Conservation (phyloP, 164 flowering plant species). For the Euptelea pleiosperma region DNA sequence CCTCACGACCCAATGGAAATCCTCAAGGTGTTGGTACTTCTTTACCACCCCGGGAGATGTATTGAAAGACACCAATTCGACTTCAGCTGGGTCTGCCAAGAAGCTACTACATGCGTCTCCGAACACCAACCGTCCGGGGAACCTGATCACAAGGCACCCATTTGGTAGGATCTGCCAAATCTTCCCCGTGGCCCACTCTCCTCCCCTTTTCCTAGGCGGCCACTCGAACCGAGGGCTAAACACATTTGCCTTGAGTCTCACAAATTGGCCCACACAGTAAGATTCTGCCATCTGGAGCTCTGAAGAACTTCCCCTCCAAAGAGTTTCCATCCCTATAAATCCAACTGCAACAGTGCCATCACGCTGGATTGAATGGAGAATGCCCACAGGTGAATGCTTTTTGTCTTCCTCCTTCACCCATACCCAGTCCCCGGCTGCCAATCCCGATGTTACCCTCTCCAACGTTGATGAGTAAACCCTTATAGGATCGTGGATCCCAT, state of each 20-base stretch:
- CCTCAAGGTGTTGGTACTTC: slow-evolving; percentile 91
- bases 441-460: slow-evolving; percentile 76
- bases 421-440: slow-evolving; percentile 93
- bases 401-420: slow-evolving; percentile 62
- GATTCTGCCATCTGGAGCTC: slow-evolving; percentile 82
- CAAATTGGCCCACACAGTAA: slow-evolving; percentile 72
- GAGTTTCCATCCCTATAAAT: slow-evolving; percentile 67
- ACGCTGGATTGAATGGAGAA: slow-evolving; percentile 71
- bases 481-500: slow-evolving; percentile 78
- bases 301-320: slow-evolving; percentile 69
- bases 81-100: slow-evolving; percentile 92
- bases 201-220: slow-evolving; percentile 65
- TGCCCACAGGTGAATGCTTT: slow-evolving; percentile 81
- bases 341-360: slow-evolving; percentile 66
- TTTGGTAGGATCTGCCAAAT: slow-evolving; percentile 46
- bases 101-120: slow-evolving; percentile 31
- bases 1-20: slow-evolving; percentile 91
- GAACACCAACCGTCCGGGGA: slow-evolving; percentile 62
- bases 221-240: slow-evolving; percentile 77
- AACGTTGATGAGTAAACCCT: slow-evolving; percentile 55
- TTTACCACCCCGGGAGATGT: slow-evolving; percentile 52
- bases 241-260: slow-evolving; percentile 57
- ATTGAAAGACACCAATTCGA: slow-evolving; percentile 62
- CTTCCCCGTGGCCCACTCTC: slow-evolving; percentile 73
- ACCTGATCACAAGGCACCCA: slow-evolving; percentile 69